Evolutionary conservation across 345 rosid genomes (phyloP).

Genomic region (Corymbia maculata): DNA sequence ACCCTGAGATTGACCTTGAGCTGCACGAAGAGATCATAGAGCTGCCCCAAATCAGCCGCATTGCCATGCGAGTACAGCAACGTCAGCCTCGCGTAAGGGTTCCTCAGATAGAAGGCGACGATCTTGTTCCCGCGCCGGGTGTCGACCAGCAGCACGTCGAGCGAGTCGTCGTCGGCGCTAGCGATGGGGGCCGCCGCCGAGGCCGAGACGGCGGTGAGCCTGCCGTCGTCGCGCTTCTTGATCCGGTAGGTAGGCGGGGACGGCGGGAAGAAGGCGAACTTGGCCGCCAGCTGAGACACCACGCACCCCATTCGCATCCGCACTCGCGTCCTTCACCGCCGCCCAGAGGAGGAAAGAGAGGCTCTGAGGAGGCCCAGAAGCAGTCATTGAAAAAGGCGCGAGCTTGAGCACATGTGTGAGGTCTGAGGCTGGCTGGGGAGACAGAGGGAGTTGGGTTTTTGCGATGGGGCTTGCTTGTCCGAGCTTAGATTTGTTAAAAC

Average conservation of each 20-base stretch:
- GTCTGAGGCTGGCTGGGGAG: neutral
- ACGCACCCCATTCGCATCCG: conserved; percentile 77
- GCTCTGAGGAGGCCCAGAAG: neutral
- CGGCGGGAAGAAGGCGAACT: conserved; percentile 97
- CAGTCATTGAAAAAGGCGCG: conserved; percentile 20
- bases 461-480: neutral
- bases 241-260: conserved; percentile 93
- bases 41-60: conserved; percentile 99
- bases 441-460: neutral
- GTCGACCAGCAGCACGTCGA: conserved; percentile 65
- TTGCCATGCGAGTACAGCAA: conserved; percentile 95
- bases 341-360: neutral
- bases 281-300: conserved; percentile 88
- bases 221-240: conserved; percentile 52
- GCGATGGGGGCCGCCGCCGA: conserved; percentile 51
- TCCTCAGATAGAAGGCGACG: conserved; percentile 73
- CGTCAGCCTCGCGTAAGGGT: conserved; percentile 88
- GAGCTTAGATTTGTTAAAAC: neutral
- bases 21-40: conserved; percentile 94
- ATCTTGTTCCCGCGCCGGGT: conserved; percentile 79
- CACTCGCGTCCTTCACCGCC: neutral
- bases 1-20: conserved; percentile 96
- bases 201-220: conserved; percentile 53
- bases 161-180: conserved; percentile 53
- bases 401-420: conserved; percentile 14